A percentile compares a stretch with the other conserved stretches of the same genome.
Conservation (phyloP, 2,329 filamentous ascomycete species). For the Penicillium sp. region DNA sequence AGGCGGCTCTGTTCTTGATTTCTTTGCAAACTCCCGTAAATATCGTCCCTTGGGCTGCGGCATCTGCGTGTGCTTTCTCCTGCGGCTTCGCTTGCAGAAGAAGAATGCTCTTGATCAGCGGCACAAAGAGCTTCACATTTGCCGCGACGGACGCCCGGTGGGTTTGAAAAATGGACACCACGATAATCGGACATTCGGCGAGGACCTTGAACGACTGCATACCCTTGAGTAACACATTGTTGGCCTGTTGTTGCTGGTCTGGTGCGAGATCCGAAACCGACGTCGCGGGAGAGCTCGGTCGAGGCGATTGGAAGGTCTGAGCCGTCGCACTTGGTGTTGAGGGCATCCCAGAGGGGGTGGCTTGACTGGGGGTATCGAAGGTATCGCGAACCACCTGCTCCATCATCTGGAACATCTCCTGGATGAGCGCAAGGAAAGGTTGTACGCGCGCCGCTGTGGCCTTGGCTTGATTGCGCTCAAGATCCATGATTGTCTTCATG, state of each 20-base stretch:
- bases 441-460: conserved; percentile 74
- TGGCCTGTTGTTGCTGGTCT: conserved; percentile 75
- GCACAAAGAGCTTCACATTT: conserved; percentile 87
- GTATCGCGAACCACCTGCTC: conserved; percentile 90
- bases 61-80: conserved; percentile 80
- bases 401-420: conserved; percentile 93
- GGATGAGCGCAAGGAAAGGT: conserved; percentile 78
- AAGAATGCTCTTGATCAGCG: conserved; percentile 83
- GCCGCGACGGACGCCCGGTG: conserved; percentile 69
- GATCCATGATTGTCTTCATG: conserved; percentile 95
- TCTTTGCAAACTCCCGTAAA: conserved; percentile 89
- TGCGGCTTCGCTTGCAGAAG: conserved; percentile 85
- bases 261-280: conserved; percentile 71
- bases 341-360: conserved; percentile 44
- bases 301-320: conserved; percentile 73
- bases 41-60: conserved; percentile 65
- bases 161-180: conserved; percentile 94
- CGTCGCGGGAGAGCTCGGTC: conserved; percentile 79
- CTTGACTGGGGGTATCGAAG: conserved; percentile 65
- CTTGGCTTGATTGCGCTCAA: conserved; percentile 85
- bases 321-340: conserved; percentile 45
- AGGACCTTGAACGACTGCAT: conserved; percentile 99
- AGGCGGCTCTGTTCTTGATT: conserved; percentile 86
- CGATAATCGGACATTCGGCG: conserved; percentile 95
- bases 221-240: conserved; percentile 72